Conservation (phyloP, 495 filamentous ascomycete species). For the Aspergillus asperescens region DNA sequence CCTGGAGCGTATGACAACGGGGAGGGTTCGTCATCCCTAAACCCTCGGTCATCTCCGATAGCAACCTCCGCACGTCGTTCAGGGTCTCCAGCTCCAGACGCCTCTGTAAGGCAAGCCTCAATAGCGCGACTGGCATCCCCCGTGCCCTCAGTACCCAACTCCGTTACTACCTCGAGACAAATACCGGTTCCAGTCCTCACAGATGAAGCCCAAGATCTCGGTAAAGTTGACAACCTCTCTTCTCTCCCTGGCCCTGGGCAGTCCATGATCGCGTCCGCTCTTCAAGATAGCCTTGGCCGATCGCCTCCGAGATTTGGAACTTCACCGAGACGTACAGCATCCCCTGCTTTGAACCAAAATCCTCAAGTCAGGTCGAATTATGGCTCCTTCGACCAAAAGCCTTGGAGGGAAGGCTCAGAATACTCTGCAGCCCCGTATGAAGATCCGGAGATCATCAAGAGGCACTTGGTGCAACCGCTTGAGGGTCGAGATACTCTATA, state of each 20-base stretch:
- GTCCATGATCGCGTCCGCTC: constrained; percentile 69
- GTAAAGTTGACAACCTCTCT: constrained; percentile 32
- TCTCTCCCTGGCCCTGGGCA: constrained; percentile 61
- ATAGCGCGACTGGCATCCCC: constrained; percentile 71
- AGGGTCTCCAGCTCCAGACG: constrained; percentile 40
- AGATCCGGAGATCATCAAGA: constrained; percentile 72
- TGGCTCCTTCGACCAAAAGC: constrained; percentile 70
- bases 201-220: constrained; percentile 30
- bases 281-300: constrained; percentile 58
- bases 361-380: constrained; percentile 58
- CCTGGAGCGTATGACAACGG: constrained; percentile 29
- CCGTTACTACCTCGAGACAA: constrained; percentile 43
- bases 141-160: constrained; percentile 49
- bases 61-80: constrained; percentile 33
- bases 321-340: constrained; percentile 50
- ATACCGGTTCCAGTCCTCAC: constrained; percentile 27
- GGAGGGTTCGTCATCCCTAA: constrained; percentile 34
- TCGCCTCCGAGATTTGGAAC: constrained; percentile 47
- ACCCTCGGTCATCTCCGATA: constrained; percentile 35
- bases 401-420: constrained; percentile 32
- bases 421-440: constrained; percentile 52
- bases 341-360: constrained; percentile 46
- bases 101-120: constrained; percentile 57
- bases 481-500: constrained; percentile 37
- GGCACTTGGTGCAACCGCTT: constrained; percentile 68